phyloP scores from a whole-genome alignment of 331 rosid genomes.

The Acacia concinna region DNA sequence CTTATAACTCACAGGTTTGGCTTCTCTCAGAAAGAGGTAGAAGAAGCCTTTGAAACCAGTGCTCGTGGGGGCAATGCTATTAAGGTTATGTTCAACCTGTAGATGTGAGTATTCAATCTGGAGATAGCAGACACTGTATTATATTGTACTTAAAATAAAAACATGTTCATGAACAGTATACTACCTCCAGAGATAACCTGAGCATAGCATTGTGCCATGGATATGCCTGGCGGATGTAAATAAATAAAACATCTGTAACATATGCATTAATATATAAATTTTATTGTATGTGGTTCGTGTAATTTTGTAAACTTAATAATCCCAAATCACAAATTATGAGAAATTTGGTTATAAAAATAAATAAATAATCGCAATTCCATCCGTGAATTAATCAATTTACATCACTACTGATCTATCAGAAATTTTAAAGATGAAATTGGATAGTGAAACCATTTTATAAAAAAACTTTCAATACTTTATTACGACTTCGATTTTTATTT shows the following conservation, averaged over 20 bases:
- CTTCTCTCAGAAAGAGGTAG: conserved; percentile 81
- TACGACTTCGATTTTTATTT: no score
- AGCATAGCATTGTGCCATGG: neutral
- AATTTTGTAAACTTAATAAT: neutral
- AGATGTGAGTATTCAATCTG: conserved; percentile 1
- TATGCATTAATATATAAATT: neutral
- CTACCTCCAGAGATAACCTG: neutral
- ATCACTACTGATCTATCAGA: no score
- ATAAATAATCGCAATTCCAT: no score
- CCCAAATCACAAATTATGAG: no score
- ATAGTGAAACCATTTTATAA: no score
- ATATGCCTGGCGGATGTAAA: neutral
- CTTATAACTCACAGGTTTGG: conserved; percentile 88
- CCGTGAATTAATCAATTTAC: no score
- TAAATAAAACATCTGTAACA: neutral
- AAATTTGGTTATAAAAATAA: no score
- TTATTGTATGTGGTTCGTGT: neutral
- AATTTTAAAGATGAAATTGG: no score
- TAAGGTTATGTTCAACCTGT: conserved; percentile 87
- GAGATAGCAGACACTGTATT: neutral
- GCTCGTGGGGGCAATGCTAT: conserved; percentile 90
- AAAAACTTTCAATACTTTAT: no score
- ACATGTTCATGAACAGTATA: neutral
- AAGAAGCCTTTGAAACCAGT: conserved; percentile 87
- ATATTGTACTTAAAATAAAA: neutral